These are phyloP conservation scores for Stenocarpella maydis DNA, from an alignment of 2,329 filamentous ascomycete species.

Conservation along the genomic window DNA sequence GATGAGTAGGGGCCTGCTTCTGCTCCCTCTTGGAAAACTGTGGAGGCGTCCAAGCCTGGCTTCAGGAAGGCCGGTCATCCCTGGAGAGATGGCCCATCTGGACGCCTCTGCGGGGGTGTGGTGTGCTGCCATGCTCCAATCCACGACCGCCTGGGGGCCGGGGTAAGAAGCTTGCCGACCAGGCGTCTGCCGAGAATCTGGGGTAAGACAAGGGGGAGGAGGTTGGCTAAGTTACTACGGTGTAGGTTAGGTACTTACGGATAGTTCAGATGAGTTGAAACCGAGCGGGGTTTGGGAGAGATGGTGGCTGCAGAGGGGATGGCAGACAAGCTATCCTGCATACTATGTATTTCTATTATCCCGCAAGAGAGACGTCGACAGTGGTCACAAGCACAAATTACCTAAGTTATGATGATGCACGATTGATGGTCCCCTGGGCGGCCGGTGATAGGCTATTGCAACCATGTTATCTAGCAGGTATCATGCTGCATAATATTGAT, in stretches of 20 bases:
- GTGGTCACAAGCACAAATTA: background rate
- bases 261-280: background rate
- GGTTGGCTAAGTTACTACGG: too few species aligned
- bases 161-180: slow-evolving; percentile 19
- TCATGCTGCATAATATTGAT: too few species aligned
- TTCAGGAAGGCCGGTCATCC: background rate
- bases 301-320: too few species aligned
- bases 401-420: background rate
- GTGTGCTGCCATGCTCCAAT: background rate
- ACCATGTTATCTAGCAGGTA: too few species aligned
- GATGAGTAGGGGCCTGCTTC: background rate
- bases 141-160: background rate
- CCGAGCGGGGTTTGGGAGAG: background rate
- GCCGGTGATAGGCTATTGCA: background rate
- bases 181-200: slow-evolving; percentile 14
- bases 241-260: too few species aligned
- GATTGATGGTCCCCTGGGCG: background rate
- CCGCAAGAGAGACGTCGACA: too few species aligned
- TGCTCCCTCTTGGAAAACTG: background rate
- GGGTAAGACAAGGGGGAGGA: slow-evolving; percentile 2
- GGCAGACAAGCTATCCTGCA: background rate
- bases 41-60: background rate
- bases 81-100: background rate
- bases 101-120: background rate
- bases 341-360: too few species aligned